These are phyloP conservation scores for Exobasidium rhododendri DNA, from an alignment of 1,284 basidiomycete genomes.

Conservation along the genomic window DNA sequence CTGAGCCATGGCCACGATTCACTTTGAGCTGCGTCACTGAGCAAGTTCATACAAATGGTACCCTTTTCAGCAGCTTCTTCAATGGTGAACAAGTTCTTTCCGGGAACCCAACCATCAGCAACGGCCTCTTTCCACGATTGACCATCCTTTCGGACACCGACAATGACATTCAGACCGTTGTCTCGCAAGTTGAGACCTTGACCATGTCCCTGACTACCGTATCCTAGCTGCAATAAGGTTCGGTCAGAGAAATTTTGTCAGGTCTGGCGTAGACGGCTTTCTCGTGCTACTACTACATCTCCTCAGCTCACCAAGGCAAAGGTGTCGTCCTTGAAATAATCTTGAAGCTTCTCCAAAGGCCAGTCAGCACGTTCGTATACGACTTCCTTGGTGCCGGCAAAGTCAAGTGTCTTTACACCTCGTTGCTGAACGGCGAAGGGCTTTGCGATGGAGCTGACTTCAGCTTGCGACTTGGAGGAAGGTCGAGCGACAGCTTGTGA, in stretches of 20 bases:
- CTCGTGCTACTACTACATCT: too few relatives aligned
- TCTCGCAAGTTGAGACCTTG: slow-evolving; percentile 85
- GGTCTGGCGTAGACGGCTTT: too few relatives aligned
- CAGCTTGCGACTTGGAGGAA: slow-evolving; percentile 20
- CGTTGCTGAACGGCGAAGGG: slow-evolving; percentile 25
- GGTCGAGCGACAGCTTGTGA: slow-evolving; percentile 28
- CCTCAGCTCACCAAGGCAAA: slow-evolving; percentile 66
- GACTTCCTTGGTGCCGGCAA: slow-evolving; percentile 81
- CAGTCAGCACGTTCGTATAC: slow-evolving; percentile 98
- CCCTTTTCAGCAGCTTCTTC: slow-evolving; percentile 94
- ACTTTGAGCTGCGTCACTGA: slow-evolving; percentile 97
- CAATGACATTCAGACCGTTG: slow-evolving; percentile 96
- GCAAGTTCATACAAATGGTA: slow-evolving; percentile 99
- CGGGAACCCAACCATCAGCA: slow-evolving; percentile 97
- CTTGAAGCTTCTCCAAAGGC: slow-evolving; percentile 94
- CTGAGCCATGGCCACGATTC: slow-evolving; percentile 84
- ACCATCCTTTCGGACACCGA: slow-evolving; percentile 95
- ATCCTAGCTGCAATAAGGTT: slow-evolving; percentile 61
- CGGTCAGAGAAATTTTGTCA: too few relatives aligned
- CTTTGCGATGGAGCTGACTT: slow-evolving; percentile 22
- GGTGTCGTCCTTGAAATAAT: slow-evolving; percentile 96
- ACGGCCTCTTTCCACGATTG: slow-evolving; percentile 93
- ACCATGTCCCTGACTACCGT: slow-evolving; percentile 93
- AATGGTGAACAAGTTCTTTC: slow-evolving; percentile 95
- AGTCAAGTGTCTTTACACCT: slow-evolving; percentile 95